phyloP scores from a whole-genome alignment of 768 basidiomycete genomes.

The Suillus lakei region DNA sequence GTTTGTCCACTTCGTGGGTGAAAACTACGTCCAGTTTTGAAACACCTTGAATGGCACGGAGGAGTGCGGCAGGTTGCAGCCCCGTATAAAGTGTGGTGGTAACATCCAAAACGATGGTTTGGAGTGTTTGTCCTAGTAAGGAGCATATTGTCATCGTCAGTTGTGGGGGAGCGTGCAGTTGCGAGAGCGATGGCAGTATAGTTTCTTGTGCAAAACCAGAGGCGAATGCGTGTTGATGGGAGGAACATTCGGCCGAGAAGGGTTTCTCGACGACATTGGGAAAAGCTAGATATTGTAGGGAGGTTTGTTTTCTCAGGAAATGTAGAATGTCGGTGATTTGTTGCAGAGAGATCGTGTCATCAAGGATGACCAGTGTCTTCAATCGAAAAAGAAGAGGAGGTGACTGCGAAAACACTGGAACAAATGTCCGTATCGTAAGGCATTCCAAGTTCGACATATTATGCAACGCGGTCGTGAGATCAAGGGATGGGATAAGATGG shows the following conservation, averaged over 20 bases:
- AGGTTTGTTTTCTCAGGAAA: constrained; percentile 30
- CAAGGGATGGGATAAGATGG: constrained; percentile 15
- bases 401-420: constrained; percentile 22
- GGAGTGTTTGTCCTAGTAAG: constrained; percentile 21
- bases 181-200: constrained; percentile 29
- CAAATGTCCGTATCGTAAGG: constrained; percentile 31
- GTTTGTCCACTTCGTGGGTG: constrained; percentile 36
- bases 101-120: constrained; percentile 28
- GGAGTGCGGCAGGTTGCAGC: constrained; percentile 29
- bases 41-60: constrained; percentile 33
- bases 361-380: constrained; percentile 33
- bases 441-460: constrained; percentile 35
- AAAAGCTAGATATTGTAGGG: constrained; percentile 32
- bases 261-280: constrained; percentile 28
- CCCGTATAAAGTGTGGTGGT: constrained; percentile 34
- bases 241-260: background rate
- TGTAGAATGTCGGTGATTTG: constrained; percentile 23
- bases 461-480: constrained; percentile 29
- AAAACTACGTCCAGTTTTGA: constrained; percentile 34
- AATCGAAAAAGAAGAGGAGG: constrained; percentile 27
- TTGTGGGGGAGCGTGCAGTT: constrained; percentile 32
- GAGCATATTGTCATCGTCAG: constrained; percentile 24
- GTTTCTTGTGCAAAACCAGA: background rate
- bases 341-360: constrained; percentile 26
- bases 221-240: constrained; percentile 5